Percentiles rank a stretch among this genome's conserved stretches.
Conservation (phyloP, 768 basidiomycete genomes). For the Mycena rebaudengoi region DNA sequence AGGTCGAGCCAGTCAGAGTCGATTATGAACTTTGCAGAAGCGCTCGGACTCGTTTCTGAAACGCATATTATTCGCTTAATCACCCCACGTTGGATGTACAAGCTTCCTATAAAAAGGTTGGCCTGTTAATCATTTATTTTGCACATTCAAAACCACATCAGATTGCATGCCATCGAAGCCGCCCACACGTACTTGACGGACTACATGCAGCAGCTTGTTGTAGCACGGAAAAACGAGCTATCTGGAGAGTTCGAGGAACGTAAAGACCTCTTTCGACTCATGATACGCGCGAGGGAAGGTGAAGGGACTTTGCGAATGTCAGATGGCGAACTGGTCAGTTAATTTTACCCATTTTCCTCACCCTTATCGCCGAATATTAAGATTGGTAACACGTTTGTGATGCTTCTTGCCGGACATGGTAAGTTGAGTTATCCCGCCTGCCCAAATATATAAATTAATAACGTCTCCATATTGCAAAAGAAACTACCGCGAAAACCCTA, state of each 20-base stretch:
- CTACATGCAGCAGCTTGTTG: background rate
- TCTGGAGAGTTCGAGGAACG: background rate
- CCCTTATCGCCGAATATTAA: too few species aligned
- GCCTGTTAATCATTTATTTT: background rate
- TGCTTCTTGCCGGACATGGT: too few species aligned
- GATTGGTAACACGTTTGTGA: too few species aligned
- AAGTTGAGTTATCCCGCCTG: too few species aligned
- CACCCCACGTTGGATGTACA: conserved; percentile 29
- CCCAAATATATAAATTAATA: too few species aligned
- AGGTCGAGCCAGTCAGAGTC: background rate
- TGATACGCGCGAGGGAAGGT: conserved; percentile 9
- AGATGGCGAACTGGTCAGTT: too few species aligned
- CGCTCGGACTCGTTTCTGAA: conserved; percentile 19
- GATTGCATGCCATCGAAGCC: conserved; percentile 3
- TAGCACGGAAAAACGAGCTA: background rate
- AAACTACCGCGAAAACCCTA: too few species aligned
- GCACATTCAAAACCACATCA: background rate
- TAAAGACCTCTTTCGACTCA: conserved; percentile 1
- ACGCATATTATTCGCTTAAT: conserved; percentile 16
- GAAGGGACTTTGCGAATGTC: conserved; percentile 13
- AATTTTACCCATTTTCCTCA: too few species aligned
- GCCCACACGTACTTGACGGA: background rate
- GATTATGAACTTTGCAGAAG: background rate
- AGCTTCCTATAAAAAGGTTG: conserved; percentile 28
- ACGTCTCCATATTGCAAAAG: too few species aligned